These are phyloP conservation scores for Cardamine chenopodiifolia DNA, from an alignment of 345 rosid species.

Conservation along the genomic window DNA sequence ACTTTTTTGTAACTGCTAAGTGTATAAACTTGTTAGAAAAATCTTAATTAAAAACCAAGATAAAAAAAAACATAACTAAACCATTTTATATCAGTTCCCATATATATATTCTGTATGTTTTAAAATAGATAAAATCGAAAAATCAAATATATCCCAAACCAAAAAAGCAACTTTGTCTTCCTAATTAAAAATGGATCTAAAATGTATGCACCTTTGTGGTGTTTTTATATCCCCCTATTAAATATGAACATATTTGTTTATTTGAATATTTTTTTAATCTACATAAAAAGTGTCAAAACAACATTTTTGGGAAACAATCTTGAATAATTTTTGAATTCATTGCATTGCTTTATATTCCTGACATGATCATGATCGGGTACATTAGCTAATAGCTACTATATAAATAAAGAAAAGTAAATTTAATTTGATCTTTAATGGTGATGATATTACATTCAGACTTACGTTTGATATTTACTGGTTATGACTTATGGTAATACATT, in stretches of 20 bases:
- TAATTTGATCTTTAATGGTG: background rate
- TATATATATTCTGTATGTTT: background rate
- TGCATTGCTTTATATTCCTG: constrained; percentile 21
- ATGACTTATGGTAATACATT: background rate
- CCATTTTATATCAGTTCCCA: background rate
- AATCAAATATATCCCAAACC: no score
- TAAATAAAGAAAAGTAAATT: background rate
- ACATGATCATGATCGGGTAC: constrained; percentile 7
- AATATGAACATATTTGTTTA: background rate
- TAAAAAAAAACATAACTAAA: background rate
- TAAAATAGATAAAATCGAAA: background rate
- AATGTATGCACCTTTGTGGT: background rate
- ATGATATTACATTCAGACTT: constrained; percentile 15
- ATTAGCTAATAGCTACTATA: background rate
- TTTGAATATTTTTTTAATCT: background rate
- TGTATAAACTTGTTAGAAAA: background rate
- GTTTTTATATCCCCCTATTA: background rate
- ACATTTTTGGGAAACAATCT: background rate
- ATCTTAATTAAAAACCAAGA: background rate
- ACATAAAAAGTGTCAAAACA: background rate
- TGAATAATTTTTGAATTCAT: background rate
- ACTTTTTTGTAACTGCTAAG: background rate
- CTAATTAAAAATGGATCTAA: background rate
- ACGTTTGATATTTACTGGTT: background rate
- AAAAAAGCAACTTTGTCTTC: background rate